Evolutionary conservation across 495 filamentous ascomycete species (phyloP).

Genomic region (Amniculicola lignicola): DNA sequence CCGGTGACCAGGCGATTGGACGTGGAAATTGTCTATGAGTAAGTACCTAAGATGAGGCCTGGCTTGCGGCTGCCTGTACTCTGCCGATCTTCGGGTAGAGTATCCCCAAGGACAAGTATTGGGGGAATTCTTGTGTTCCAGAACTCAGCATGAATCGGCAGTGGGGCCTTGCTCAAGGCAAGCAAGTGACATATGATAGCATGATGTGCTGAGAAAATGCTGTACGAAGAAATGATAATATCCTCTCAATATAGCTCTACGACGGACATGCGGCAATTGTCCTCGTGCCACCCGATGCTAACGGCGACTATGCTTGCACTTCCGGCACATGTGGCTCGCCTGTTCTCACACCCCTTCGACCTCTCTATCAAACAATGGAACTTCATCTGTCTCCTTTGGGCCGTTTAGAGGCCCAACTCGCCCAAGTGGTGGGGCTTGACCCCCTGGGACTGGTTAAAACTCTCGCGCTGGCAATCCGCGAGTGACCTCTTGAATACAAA

Average conservation of each 20-base stretch:
- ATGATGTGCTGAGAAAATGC: constrained; percentile 18
- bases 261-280: constrained; percentile 29
- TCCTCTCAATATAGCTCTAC: constrained; percentile 37
- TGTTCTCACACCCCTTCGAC: too few relatives aligned
- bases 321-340: constrained; percentile 22
- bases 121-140: background rate
- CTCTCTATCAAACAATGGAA: constrained; percentile 10
- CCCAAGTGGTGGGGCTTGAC: constrained; percentile 22
- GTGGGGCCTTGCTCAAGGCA: constrained; percentile 3
- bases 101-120: background rate
- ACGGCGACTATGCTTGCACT: constrained; percentile 15
- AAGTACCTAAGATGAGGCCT: background rate
- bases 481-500: constrained; percentile 7
- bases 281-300: constrained; percentile 28
- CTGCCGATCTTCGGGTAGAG: background rate
- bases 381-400: constrained; percentile 8
- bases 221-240: constrained; percentile 38
- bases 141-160: background rate
- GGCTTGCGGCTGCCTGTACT: background rate
- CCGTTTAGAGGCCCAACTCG: too few relatives aligned
- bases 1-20: constrained; percentile 14
- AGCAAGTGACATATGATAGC: constrained; percentile 23
- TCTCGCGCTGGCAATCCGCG: constrained; percentile 10
- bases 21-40: background rate
- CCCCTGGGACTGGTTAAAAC: constrained; percentile 22